Percentiles rank a stretch among this genome's conserved stretches.
Evolutionary conservation across 306 rosid genomes (phyloP).

Genomic region (Rosa lucieae): DNA sequence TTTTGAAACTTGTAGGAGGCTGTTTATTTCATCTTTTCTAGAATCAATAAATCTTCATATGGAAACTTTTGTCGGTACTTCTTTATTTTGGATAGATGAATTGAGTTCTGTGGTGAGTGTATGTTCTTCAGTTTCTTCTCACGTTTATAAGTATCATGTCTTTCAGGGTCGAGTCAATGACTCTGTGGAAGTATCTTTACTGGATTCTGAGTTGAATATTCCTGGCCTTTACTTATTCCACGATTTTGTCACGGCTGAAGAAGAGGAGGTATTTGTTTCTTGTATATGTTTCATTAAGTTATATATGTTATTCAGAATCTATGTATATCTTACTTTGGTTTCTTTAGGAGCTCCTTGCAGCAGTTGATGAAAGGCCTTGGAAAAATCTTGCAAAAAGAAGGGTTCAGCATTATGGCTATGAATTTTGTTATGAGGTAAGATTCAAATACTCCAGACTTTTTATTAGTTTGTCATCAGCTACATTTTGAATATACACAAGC

Average conservation of each 20-base stretch:
- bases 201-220: constrained; percentile 67
- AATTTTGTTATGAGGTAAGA: constrained; percentile 79
- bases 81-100: no score
- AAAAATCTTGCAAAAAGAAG: constrained; percentile 73
- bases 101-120: no score
- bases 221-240: constrained; percentile 76
- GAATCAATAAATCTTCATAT: no score
- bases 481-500: not conserved
- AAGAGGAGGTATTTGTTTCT: constrained; percentile 64
- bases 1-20: no score
- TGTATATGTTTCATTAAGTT: not conserved
- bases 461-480: not conserved
- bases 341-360: constrained; percentile 59
- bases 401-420: constrained; percentile 95
- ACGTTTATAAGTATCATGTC: not conserved
- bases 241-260: constrained; percentile 60
- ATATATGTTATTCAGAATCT: not conserved
- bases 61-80: no score
- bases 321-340: constrained; percentile 5
- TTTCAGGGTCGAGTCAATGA: constrained; percentile 48
- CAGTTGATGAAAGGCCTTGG: constrained; percentile 77
- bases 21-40: no score
- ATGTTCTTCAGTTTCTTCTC: not conserved
- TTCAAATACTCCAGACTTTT: not conserved
- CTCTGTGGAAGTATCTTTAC: constrained; percentile 56